A percentile compares a stretch with the other conserved stretches of the same genome.
These are phyloP conservation scores for Coemansia sp. DNA, from an alignment of 192 early-diverging fungal genomes.

Conservation along the genomic window DNA sequence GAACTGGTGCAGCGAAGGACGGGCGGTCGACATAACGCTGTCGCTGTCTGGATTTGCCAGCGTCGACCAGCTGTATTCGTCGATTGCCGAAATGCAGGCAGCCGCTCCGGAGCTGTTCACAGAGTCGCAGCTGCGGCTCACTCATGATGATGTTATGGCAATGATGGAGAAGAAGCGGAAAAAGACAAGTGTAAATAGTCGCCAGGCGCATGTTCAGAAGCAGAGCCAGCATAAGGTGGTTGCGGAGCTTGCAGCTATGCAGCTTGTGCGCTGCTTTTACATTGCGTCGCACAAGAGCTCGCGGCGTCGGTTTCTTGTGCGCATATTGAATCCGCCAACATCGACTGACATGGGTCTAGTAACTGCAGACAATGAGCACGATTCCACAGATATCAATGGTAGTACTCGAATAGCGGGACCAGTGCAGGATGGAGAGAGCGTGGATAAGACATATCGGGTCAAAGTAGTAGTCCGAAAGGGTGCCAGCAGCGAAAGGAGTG, in stretches of 20 bases:
- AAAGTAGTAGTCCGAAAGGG: constrained; percentile 26
- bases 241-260: constrained; percentile 19
- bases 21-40: constrained; percentile 16
- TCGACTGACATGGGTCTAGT: neutral
- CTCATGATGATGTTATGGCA: constrained; percentile 10
- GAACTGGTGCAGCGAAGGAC: constrained; percentile 21
- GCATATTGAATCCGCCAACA: constrained; percentile 45
- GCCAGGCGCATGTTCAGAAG: neutral
- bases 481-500: neutral
- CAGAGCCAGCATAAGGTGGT: neutral
- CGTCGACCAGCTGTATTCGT: constrained; percentile 13
- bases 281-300: constrained; percentile 27
- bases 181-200: neutral
- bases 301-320: constrained; percentile 31
- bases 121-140: constrained; percentile 12
- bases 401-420: neutral
- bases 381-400: neutral
- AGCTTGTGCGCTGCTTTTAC: constrained; percentile 40
- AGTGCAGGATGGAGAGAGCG: neutral
- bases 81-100: constrained; percentile 18
- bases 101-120: constrained; percentile 49
- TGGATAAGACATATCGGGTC: constrained; percentile 23
- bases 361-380: neutral
- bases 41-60: constrained; percentile 12
- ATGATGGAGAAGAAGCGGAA: neutral